Evolutionary conservation across 768 basidiomycete species (phyloP).

Genomic region (Termitomyces sp.): DNA sequence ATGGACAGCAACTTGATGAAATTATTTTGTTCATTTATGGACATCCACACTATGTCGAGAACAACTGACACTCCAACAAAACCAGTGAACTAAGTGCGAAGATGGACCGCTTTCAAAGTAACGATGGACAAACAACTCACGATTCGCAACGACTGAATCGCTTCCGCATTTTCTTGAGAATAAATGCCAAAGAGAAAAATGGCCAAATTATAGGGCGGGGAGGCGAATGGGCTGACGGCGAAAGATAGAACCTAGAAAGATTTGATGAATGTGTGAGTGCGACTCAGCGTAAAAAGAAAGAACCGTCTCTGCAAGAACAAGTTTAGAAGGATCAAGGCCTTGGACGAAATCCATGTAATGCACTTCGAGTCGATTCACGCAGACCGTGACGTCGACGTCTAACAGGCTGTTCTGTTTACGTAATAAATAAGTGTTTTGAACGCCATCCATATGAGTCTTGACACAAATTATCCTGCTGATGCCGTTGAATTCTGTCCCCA

Average conservation of each 20-base stretch:
- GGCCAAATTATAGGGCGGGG: constrained; percentile 77
- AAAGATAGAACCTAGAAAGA: constrained; percentile 55
- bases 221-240: constrained; percentile 44
- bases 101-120: not conserved
- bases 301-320: constrained; percentile 62
- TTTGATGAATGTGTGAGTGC: not conserved
- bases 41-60: constrained; percentile 71
- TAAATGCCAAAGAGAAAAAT: constrained; percentile 76
- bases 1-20: constrained; percentile 53
- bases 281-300: not conserved
- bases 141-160: constrained; percentile 55
- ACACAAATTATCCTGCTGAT: constrained; percentile 85
- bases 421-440: not conserved
- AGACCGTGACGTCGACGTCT: too few relatives aligned
- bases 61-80: constrained; percentile 56
- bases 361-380: not conserved
- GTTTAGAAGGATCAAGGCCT: constrained; percentile 65
- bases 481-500: constrained; percentile 89
- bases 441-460: constrained; percentile 19
- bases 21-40: constrained; percentile 46
- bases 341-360: constrained; percentile 59
- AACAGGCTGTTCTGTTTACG: not conserved
- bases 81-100: constrained; percentile 50
- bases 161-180: constrained; percentile 65
- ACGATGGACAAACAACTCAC: constrained; percentile 30